A percentile compares a stretch with the other conserved stretches of the same genome.
These are phyloP conservation scores for Phanerochaete carnosa DNA, from an alignment of 768 basidiomycete genomes.

Conservation along the genomic window DNA sequence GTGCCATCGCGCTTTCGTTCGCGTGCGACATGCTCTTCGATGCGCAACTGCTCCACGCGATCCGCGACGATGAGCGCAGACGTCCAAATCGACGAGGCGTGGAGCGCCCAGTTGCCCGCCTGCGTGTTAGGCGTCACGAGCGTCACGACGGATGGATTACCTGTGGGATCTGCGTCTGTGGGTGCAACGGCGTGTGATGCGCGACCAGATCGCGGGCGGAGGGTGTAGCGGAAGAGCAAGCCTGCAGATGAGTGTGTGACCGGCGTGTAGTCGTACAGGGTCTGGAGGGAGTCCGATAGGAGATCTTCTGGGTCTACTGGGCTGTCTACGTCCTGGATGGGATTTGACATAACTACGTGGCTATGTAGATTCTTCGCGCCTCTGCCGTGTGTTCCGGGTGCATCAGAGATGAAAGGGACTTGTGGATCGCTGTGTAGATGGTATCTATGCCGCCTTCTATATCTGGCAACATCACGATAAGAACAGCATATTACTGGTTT, in stretches of 20 bases:
- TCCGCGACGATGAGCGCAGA: conserved; percentile 67
- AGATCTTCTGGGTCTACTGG: conserved; percentile 57
- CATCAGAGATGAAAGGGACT: not conserved
- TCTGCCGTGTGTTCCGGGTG: not conserved
- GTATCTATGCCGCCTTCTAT: not conserved
- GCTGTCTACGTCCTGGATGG: not conserved
- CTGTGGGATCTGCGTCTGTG: not conserved
- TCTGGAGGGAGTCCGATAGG: conserved; percentile 58
- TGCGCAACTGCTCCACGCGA: conserved; percentile 47
- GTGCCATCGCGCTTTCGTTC: conserved; percentile 2
- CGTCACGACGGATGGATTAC: conserved; percentile 29
- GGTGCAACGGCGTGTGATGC: conserved; percentile 3
- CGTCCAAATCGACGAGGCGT: conserved; percentile 76
- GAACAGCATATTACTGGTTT: not conserved
- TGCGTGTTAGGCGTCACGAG: conserved; percentile 63
- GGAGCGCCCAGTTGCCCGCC: conserved; percentile 68
- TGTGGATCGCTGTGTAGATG: not conserved
- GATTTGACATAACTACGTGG: not conserved
- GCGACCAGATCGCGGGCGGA: not conserved
- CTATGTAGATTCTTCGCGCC: not conserved
- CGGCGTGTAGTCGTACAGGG: conserved; percentile 59
- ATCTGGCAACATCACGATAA: conserved; percentile 2
- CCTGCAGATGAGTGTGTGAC: conserved; percentile 59
- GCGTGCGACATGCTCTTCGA: conserved; percentile 28
- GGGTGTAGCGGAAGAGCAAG: conserved; percentile 45